A percentile compares a stretch with the other conserved stretches of the same genome.
These are phyloP conservation scores for Pterocarpus santalinus DNA, from an alignment of 306 rosid species.

Conservation along the genomic window DNA sequence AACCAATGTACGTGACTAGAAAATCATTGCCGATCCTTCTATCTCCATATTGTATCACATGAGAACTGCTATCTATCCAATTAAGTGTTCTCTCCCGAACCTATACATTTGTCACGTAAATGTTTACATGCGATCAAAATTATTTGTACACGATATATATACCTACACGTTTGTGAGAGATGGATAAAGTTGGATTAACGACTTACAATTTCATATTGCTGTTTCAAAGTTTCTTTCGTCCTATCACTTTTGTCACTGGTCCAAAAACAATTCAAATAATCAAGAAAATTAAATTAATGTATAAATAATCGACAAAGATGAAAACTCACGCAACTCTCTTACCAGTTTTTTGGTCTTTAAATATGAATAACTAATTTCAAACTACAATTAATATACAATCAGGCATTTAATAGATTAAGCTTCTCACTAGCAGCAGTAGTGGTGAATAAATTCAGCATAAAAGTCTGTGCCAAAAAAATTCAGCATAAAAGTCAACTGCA, in stretches of 20 bases:
- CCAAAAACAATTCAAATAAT: conserved; percentile 1
- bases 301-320: not conserved
- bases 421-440: not conserved
- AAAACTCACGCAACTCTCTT: not conserved
- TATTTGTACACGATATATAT: not conserved
- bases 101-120: conserved; percentile 35
- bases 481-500: no score
- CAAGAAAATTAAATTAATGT: not conserved
- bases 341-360: not conserved
- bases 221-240: conserved; percentile 57
- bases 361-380: not conserved
- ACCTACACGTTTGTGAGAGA: not conserved
- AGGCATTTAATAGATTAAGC: no score
- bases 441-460: not conserved
- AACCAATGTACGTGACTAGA: conserved; percentile 57
- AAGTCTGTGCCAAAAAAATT: not conserved
- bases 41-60: conserved; percentile 71
- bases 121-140: not conserved
- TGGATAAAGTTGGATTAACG: not conserved
- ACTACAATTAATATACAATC: not conserved
- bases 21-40: conserved; percentile 15
- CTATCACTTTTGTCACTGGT: conserved; percentile 61
- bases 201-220: conserved; percentile 64
- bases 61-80: conserved; percentile 22
- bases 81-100: conserved; percentile 53